Evolutionary conservation across 2,329 filamentous ascomycete genomes (phyloP).

Genomic region (Arthrocladium fulminans): DNA sequence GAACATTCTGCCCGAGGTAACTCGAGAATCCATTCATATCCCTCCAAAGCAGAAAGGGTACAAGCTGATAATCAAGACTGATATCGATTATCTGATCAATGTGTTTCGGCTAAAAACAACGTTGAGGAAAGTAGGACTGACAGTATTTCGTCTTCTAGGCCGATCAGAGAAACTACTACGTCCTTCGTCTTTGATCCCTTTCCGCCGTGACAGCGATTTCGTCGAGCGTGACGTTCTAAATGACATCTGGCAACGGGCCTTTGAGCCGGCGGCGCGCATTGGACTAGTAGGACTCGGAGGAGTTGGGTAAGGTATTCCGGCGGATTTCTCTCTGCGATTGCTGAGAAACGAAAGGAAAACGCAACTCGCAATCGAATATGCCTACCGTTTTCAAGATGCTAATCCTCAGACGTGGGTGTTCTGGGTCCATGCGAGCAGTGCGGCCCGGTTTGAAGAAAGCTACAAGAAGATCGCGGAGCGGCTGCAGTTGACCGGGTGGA

Average conservation of each 20-base stretch:
- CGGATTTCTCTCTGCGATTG: background rate
- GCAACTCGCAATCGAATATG: constrained; percentile 25
- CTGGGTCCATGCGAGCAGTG: constrained; percentile 25
- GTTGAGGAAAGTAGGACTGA: too few species aligned
- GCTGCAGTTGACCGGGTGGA: constrained; percentile 12
- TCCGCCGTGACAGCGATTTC: constrained; percentile 27
- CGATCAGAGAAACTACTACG: too few species aligned
- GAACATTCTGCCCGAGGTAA: too few species aligned
- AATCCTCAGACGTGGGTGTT: constrained; percentile 23
- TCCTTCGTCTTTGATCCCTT: too few species aligned
- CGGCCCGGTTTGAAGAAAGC: constrained; percentile 21
- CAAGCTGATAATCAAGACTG: too few species aligned
- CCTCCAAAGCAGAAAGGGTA: too few species aligned
- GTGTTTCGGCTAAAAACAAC: too few species aligned
- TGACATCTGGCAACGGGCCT: constrained; percentile 20
- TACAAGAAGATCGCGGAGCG: constrained; percentile 20
- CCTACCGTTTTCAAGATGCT: constrained; percentile 18
- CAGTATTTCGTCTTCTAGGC: too few species aligned
- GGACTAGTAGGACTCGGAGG: constrained; percentile 31
- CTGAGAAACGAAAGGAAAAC: constrained; percentile 22
- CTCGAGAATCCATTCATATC: too few species aligned
- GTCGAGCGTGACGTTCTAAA: constrained; percentile 25
- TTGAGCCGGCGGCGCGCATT: constrained; percentile 17
- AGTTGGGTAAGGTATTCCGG: constrained; percentile 25
- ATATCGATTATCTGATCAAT: too few species aligned